These are phyloP conservation scores for Graphilbum fragrans DNA, from an alignment of 2,329 filamentous ascomycete species.

Conservation along the genomic window DNA sequence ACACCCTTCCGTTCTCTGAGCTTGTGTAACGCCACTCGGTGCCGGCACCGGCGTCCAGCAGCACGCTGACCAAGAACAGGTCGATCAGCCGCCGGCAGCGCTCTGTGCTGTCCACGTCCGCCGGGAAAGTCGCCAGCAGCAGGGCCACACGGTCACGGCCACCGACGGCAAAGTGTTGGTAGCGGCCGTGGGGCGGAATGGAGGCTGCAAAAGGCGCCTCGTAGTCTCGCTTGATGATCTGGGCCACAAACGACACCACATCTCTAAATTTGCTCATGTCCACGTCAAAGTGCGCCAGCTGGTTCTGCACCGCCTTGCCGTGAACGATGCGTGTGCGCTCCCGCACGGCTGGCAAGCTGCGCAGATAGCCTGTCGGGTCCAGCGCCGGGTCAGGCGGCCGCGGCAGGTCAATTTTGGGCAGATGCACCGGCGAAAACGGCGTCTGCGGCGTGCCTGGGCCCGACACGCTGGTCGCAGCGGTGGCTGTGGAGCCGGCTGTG, in stretches of 20 bases:
- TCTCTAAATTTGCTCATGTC: conserved; percentile 75
- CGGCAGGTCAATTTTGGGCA: conserved; percentile 70
- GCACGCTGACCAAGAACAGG: conserved; percentile 66
- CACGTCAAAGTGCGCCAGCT: conserved; percentile 77
- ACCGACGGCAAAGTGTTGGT: conserved; percentile 77
- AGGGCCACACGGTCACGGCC: conserved; percentile 62
- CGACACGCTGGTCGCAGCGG: conserved; percentile 8
- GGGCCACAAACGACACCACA: conserved; percentile 77
- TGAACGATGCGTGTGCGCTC: conserved; percentile 65
- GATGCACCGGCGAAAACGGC: conserved; percentile 35
- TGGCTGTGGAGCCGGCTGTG: no score
- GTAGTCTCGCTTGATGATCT: conserved; percentile 68
- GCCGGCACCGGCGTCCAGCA: conserved; percentile 81
- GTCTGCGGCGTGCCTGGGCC: conserved; percentile 34
- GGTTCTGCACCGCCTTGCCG: conserved; percentile 64
- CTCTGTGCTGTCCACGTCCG: conserved; percentile 57
- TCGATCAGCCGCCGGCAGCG: conserved; percentile 65
- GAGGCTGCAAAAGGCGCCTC: conserved; percentile 35
- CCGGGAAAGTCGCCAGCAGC: conserved; percentile 57
- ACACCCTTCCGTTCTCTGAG: conserved; percentile 71
- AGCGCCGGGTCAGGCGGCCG: conserved; percentile 76
- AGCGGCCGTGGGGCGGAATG: conserved; percentile 79
- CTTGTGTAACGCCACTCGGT: conserved; percentile 89
- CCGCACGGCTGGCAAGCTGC: conserved; percentile 78
- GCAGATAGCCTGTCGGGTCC: conserved; percentile 82